These are phyloP conservation scores for Musa schizocarpa DNA, from an alignment of 176 grass and related monocot genomes.

Conservation along the genomic window DNA sequence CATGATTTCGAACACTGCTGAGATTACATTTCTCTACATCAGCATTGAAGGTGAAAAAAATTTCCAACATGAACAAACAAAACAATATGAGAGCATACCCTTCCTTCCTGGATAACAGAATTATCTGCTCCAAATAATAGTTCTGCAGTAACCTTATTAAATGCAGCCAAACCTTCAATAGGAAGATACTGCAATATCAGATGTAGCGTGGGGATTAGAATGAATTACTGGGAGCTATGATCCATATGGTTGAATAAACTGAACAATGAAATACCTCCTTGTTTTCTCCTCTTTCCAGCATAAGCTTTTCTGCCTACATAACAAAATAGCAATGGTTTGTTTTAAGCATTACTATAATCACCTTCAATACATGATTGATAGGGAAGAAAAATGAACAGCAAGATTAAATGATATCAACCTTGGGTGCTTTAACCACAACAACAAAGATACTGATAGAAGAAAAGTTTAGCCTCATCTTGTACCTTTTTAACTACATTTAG, in stretches of 20 bases:
- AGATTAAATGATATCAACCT: too few species aligned
- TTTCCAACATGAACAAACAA: neutral
- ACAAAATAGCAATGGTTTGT: constrained; percentile 20
- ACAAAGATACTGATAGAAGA: neutral
- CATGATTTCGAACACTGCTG: too few species aligned
- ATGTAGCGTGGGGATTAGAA: constrained; percentile 10
- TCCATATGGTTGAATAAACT: neutral
- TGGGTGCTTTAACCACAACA: too few species aligned
- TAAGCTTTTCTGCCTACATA: constrained; percentile 67
- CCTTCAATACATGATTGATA: neutral
- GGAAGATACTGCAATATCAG: constrained; percentile 76
- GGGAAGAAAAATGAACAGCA: neutral
- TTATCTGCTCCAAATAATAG: constrained; percentile 81
- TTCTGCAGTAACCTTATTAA: constrained; percentile 91
- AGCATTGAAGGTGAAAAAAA: neutral
- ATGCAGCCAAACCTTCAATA: constrained; percentile 88
- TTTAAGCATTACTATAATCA: neutral
- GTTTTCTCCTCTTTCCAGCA: constrained; percentile 93
- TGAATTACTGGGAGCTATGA: neutral
- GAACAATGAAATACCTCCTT: constrained; percentile 59
- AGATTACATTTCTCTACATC: neutral
- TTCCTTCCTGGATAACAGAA: constrained; percentile 54
- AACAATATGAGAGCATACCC: constrained; percentile 28
- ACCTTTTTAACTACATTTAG: constrained; percentile 95
- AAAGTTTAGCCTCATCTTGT: constrained; percentile 3